Evolutionary conservation across 805 yeast species (phyloP), one percentile per base, ranked within the genome.

Genomic region (Teunomyces gatunensis): DNA sequence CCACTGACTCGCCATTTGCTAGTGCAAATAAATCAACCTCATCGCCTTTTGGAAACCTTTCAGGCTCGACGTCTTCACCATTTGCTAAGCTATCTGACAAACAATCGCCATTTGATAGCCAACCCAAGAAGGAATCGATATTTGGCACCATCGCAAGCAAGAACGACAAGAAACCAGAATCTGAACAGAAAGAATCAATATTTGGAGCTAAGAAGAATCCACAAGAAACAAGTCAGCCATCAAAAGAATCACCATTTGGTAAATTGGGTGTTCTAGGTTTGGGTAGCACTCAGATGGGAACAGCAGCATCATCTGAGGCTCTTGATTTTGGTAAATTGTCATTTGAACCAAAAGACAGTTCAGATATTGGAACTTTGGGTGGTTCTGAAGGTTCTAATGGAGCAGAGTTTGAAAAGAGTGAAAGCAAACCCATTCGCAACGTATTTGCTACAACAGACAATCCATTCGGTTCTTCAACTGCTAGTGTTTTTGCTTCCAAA

Each of bases 211-310:
- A 15, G 20, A 43, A 11, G 6, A 15, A 44, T 46, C 5, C 7
- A 25, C 27, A 25, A 25, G 11, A 25, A 25, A 25, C 27, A 9
- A 43, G 37, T 6, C 20, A 41, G 20, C 40, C 15, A 12, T 27
- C 42, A 3, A 49, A 50, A 15, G 40, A 47, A 18, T 52, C 57
- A 9, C 54, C 56, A 18, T 55, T 56, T 47, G 59, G 49, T 5
- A 30, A 37, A 13, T 23, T 17, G 15, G 32, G n/a, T 17, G 18
- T 37, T 2, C 28, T 49, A 17, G 39, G 45, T 2, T 50, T 50
- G 15, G 47, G 41, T 10, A 28, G 23, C 18, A 11, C 30, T 18
- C 25, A 32, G 17, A 13, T 9, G 13, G 17, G 12, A n/a, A 10
- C 3, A 32, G 10, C 15, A 32, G 7, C 4, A 32, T 13, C 34